phyloP scores from a whole-genome alignment of 2,329 filamentous ascomycete species.

The Plenodomus biglobosus region DNA sequence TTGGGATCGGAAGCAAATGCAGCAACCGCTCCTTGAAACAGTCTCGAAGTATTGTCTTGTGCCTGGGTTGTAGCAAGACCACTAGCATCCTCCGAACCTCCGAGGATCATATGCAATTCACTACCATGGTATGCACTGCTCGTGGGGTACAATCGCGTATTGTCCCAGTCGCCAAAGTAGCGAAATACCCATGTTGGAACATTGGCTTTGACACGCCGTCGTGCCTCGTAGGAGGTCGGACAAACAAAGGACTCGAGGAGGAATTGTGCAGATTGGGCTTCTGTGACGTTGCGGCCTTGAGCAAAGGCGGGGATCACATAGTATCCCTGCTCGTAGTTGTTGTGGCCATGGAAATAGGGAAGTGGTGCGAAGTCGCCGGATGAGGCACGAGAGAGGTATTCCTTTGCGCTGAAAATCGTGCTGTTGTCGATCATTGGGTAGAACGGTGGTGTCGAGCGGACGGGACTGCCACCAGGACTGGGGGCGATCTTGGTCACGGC shows the following conservation, averaged over 20 bases:
- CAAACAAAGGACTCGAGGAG: slow-evolving; percentile 21
- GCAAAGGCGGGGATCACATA: slow-evolving; percentile 22
- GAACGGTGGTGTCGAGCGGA: slow-evolving; percentile 19
- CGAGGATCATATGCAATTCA: slow-evolving; percentile 29
- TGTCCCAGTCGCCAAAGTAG: slow-evolving; percentile 25
- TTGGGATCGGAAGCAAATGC: slow-evolving; percentile 20
- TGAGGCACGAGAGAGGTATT: slow-evolving; percentile 19
- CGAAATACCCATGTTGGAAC: slow-evolving; percentile 22
- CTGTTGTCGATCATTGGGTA: slow-evolving; percentile 21
- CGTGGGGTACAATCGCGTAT: slow-evolving; percentile 21
- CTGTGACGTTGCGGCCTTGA: slow-evolving; percentile 19
- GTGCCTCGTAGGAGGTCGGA: slow-evolving; percentile 13
- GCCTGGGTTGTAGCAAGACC: slow-evolving; percentile 10
- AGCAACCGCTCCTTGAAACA: slow-evolving; percentile 21
- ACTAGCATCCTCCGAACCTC: slow-evolving; percentile 19
- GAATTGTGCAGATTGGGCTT: slow-evolving; percentile 12
- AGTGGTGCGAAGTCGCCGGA: slow-evolving; percentile 14
- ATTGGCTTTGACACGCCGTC: slow-evolving; percentile 5
- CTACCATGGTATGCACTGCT: slow-evolving; percentile 27
- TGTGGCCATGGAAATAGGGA: slow-evolving; percentile 23
- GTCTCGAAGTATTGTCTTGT: slow-evolving; percentile 13
- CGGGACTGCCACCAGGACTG: slow-evolving; percentile 19
- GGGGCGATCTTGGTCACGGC: slow-evolving; percentile 15
- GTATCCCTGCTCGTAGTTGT: slow-evolving; percentile 23
- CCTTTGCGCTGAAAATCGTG: slow-evolving; percentile 14